Evolutionary conservation across 345 rosid genomes (phyloP).

Genomic region (Eucalyptus viminalis): DNA sequence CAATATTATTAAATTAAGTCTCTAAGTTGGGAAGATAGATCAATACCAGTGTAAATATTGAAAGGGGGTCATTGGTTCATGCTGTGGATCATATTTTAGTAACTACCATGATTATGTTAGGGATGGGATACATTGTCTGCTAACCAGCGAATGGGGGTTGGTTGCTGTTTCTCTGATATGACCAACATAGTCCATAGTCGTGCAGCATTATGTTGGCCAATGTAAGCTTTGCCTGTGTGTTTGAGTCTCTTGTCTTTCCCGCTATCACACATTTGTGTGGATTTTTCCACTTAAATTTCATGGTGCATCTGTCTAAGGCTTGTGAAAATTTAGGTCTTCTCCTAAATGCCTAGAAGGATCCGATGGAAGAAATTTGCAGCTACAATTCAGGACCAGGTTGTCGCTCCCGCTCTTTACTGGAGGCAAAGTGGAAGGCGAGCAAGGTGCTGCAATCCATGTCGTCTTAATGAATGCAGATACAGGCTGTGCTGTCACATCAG

Average conservation of each 20-base stretch:
- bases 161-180: neutral
- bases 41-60: neutral
- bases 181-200: neutral
- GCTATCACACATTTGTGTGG: neutral
- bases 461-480: constrained; percentile 54
- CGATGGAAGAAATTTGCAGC: constrained; percentile 74
- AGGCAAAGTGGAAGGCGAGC: constrained; percentile 97
- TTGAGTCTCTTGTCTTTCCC: neutral
- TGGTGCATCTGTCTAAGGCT: neutral
- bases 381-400: constrained; percentile 72
- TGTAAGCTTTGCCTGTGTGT: neutral
- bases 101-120: neutral
- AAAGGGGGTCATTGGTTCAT: neutral
- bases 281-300: neutral
- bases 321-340: constrained; percentile 42
- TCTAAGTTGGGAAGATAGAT: neutral
- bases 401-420: constrained; percentile 94
- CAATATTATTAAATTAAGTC: neutral
- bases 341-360: constrained; percentile 72
- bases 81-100: neutral
- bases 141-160: neutral
- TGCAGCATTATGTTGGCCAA: neutral
- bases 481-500: constrained; percentile 59
- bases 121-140: neutral
- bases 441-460: constrained; percentile 77